Evolutionary conservation across 805 yeast genomes (phyloP).

Genomic region (Candida boidinii): DNA sequence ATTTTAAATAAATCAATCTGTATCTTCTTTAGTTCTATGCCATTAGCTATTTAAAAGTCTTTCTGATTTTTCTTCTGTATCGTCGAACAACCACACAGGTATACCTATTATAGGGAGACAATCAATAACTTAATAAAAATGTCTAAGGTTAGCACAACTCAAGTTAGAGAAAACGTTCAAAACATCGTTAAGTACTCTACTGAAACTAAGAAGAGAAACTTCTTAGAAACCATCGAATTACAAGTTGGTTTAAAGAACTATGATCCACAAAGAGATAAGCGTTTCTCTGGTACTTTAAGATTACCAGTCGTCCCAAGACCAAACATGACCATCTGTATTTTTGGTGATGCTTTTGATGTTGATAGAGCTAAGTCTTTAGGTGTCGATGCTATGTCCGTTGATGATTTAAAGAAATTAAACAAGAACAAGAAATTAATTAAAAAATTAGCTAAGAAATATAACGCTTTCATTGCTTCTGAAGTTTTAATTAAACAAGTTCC

Average conservation of each 20-base stretch:
- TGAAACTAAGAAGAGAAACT: constrained; percentile 99
- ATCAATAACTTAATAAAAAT: constrained; percentile 31
- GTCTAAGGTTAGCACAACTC: constrained; percentile 87
- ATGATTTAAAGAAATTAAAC: constrained; percentile 99
- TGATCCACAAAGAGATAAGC: constrained; percentile 99
- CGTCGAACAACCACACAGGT: constrained; percentile 46
- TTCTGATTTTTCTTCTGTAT: constrained; percentile 3
- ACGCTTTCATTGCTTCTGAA: constrained; percentile 98
- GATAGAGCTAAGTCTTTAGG: constrained; percentile 99
- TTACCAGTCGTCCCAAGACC: constrained; percentile 99
- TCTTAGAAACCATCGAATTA: constrained; percentile 98
- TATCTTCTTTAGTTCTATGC: too few species aligned
- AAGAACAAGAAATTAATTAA: constrained; percentile 99
- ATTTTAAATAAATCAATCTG: background rate
- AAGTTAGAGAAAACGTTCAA: constrained; percentile 95
- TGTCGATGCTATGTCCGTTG: constrained; percentile 99
- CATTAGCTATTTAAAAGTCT: background rate
- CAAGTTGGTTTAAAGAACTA: constrained; percentile 99
- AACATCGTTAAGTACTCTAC: constrained; percentile 82
- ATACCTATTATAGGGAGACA: constrained; percentile 70
- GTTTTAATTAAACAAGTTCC: constrained; percentile 99
- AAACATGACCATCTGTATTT: constrained; percentile 99
- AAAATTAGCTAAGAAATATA: constrained; percentile 99
- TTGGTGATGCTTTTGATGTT: constrained; percentile 99
- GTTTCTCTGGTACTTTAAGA: constrained; percentile 99